Conservation (phyloP, 2,329 filamentous ascomycete species). For the Alternaria tenuissima region DNA sequence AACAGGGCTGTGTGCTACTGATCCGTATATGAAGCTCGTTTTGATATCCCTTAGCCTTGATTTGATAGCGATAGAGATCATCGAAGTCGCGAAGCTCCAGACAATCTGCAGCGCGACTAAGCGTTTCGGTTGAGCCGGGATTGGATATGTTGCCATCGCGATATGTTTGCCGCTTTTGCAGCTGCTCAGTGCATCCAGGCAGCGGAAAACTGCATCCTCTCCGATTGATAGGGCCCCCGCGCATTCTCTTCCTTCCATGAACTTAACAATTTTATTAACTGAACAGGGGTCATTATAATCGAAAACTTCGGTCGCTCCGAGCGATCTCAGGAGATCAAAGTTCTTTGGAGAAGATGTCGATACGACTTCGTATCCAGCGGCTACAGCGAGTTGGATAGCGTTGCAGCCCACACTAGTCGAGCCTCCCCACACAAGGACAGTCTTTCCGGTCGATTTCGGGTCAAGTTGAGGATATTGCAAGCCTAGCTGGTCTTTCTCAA, state of each 20-base stretch:
- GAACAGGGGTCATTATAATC: slow-evolving; percentile 51
- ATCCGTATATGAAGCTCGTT: neutral
- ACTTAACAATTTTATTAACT: slow-evolving; percentile 45
- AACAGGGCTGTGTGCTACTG: neutral
- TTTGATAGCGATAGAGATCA: neutral
- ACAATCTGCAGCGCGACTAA: slow-evolving; percentile 2
- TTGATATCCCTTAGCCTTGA: neutral
- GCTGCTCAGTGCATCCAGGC: neutral
- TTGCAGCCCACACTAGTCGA: slow-evolving; percentile 56
- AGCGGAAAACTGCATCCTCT: slow-evolving; percentile 3
- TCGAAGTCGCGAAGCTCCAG: slow-evolving; percentile 2
- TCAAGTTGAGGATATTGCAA: slow-evolving; percentile 48
- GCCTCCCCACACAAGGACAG: slow-evolving; percentile 56
- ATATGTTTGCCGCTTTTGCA: neutral
- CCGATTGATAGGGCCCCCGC: slow-evolving; percentile 49
- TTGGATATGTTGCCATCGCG: neutral
- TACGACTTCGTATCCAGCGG: slow-evolving; percentile 56
- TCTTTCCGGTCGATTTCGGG: slow-evolving; percentile 49
- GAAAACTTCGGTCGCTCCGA: slow-evolving; percentile 58
- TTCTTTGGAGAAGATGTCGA: slow-evolving; percentile 58
- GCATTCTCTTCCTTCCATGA: slow-evolving; percentile 46
- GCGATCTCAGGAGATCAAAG: slow-evolving; percentile 54
- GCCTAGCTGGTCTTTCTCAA: slow-evolving; percentile 19
- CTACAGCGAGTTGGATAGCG: slow-evolving; percentile 59
- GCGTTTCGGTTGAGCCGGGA: neutral